Base-by-base conservation (phyloP, 2,329 filamentous ascomycete genomes). In the Claviceps africana region DNA sequence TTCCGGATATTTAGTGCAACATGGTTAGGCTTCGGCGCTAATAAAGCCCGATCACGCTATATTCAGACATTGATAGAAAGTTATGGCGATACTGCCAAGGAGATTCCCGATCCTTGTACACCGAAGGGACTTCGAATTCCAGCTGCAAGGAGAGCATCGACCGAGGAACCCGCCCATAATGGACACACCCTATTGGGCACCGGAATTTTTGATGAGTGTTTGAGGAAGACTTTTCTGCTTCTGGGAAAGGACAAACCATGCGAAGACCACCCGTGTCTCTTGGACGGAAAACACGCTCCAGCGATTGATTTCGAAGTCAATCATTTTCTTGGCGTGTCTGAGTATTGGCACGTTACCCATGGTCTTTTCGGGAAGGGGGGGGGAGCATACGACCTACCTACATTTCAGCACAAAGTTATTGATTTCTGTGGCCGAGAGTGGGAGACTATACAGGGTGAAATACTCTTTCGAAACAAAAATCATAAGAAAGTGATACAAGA, bases 291-390 rank as follows among this genome's bases (percentile, higher is more conserved):
- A 56, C 89, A 97, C 64, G 89, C 93, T 1, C 93, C 93, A 1
- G 87, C 88, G 3, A 96, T 98, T 57, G 93, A 98, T 65, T 98
- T 97, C 62, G 85, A 93, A 56, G 83, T 97, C 37, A 98, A 98
- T 61, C 94, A 96, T 65, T 98, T 98, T 62, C 84, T 98, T 30
- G 93, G 93, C 11, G 91, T 98, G 3, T 97, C 91, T 1, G 93
- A 98, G 64, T 98, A 95, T 68, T 98, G 93, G 91, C 93, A 98
- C 66, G 95, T 91, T 0, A 98, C 93, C 0, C 93, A 98, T 61
- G 89, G 93, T 51, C 84, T 97, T 2, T 97, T 98, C 60, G 82
- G 81, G 4, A 82, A 87, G 57, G 77, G 79, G 55, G 84, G 86
- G 58, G 86, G 89, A 59, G 81, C 86, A 0, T 98, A 97, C 65